Evolutionary conservation across 176 grass and related monocot species (phyloP), one percentile per base, ranked within the genome.

Genomic region (Oropetium thomaeum): DNA sequence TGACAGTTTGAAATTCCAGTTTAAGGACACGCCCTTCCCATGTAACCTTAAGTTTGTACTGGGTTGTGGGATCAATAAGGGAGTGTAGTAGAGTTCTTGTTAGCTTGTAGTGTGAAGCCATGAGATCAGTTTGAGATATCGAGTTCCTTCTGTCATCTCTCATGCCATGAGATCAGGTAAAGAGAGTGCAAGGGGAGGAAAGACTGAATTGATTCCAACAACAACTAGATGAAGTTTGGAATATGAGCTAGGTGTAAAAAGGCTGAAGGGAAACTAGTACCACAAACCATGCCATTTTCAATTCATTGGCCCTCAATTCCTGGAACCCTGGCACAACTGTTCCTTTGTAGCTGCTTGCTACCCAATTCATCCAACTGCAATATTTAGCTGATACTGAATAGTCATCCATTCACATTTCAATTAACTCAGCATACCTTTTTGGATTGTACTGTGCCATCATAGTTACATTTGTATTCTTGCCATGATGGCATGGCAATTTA

Each of bases 391-490:
- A 38, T 17, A 57, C 37, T 32, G 9, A 33, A 72, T 22, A 48
- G 14, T 37, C 28, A 44, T 61, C 29, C 30, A 13, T 48, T 63
- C 19, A 61, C 42, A 20, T 40, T 65, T 22, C 7, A 7, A 32
- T 53, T 53, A 31, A 13, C 10, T 54, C 49, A 14, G 44, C 13
- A 7, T 49, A 12, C 23, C 23, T 30, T 3, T 22, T 41, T 53
- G 15, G 40, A 34, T 41, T 25, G 62, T 31, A 61, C 35, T 54
- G 6, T 11, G 49, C 67, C 10, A 11, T 7, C 37, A 81, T 41
- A 65, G 8, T 53, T 80, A 9, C 71, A 11, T 32, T 62, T 58
- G 31, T 72, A 75, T 78, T 34, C 41, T 37, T 41, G 38, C 7
- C 38, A 19, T 34, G 44, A 40, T 73, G n/a, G 16, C 26, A 60